A percentile compares a stretch with the other conserved stretches of the same genome.
Conservation (phyloP, 2,329 filamentous ascomycete species). For the Akanthomyces uredinophilus region DNA sequence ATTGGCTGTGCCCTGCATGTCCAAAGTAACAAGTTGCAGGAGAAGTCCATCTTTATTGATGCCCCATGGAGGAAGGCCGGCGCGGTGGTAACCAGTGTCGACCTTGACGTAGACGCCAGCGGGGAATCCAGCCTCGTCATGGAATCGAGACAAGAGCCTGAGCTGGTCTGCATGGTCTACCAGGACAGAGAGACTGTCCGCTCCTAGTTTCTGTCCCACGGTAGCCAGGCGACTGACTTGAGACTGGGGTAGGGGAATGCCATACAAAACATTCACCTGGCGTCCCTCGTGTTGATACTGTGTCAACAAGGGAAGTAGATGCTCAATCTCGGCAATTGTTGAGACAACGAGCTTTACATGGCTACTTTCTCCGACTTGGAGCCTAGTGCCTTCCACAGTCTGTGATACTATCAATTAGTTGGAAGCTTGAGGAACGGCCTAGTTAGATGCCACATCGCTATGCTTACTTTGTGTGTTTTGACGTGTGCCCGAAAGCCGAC, state of each 20-base stretch:
- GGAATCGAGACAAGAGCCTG: slow-evolving; percentile 24
- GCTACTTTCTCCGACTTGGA: slow-evolving; percentile 45
- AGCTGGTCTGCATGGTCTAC: slow-evolving; percentile 53
- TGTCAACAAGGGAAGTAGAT: slow-evolving; percentile 44
- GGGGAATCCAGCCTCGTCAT: slow-evolving; percentile 24
- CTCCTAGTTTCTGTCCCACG: slow-evolving; percentile 40
- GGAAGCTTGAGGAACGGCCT: accelerated
- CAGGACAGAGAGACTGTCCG: slow-evolving; percentile 46
- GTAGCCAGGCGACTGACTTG: slow-evolving; percentile 43
- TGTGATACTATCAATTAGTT: slow-evolving; percentile 20
- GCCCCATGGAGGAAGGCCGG: slow-evolving; percentile 44
- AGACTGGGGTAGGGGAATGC: slow-evolving; percentile 53
- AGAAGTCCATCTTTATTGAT: slow-evolving; percentile 37
- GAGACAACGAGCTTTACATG: slow-evolving; percentile 52
- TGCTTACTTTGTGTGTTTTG: slow-evolving; percentile 58
- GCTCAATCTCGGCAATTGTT: slow-evolving; percentile 54
- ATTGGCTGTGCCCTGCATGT: slow-evolving; percentile 11
- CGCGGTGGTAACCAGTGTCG: slow-evolving; percentile 59
- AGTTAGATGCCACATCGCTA: not conserved
- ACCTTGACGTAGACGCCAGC: slow-evolving; percentile 53
- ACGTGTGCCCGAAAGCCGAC: slow-evolving; percentile 58
- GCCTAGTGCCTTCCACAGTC: slow-evolving; percentile 48
- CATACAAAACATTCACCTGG: slow-evolving; percentile 47
- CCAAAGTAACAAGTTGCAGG: slow-evolving; percentile 25
- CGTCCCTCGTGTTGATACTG: slow-evolving; percentile 27